phyloP scores from a whole-genome alignment of 805 yeast genomes.

The Pichia exigua region DNA sequence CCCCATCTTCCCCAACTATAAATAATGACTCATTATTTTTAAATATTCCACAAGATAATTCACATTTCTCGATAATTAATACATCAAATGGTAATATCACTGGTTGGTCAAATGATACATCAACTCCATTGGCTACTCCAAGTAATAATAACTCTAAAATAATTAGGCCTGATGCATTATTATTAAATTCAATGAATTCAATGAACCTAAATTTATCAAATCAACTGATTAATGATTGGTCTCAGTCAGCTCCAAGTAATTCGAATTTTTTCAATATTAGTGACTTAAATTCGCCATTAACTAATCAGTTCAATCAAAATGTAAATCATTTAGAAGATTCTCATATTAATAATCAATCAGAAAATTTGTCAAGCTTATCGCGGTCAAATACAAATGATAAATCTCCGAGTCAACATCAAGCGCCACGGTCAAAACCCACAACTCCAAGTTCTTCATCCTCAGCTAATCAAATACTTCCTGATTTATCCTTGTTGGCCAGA shows the following conservation, averaged over 20 bases:
- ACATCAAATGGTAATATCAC: slow-evolving; percentile 1
- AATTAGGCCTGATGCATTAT: slow-evolving; percentile 8
- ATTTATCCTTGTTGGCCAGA: slow-evolving; percentile 63
- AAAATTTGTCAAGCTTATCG: background rate
- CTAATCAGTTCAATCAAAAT: background rate
- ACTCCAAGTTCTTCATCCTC: background rate
- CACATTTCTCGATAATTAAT: background rate
- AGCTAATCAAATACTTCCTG: slow-evolving; percentile 34
- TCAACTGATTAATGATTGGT: slow-evolving; percentile 9
- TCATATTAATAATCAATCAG: background rate
- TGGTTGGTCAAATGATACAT: slow-evolving; percentile 8
- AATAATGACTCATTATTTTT: background rate
- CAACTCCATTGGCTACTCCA: slow-evolving; percentile 10
- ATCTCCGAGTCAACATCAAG: slow-evolving; percentile 8
- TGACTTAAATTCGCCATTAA: background rate
- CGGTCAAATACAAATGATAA: slow-evolving; percentile 1
- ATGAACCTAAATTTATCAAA: slow-evolving; percentile 2
- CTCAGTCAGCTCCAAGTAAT: slow-evolving; percentile 5
- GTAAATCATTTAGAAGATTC: background rate
- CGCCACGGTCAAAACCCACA: slow-evolving; percentile 3
- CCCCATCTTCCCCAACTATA: slow-evolving; percentile 7
- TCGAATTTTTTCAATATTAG: background rate
- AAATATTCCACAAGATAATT: background rate
- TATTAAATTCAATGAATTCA: background rate
- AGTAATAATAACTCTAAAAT: slow-evolving; percentile 7